phyloP scores from a whole-genome alignment of 139 green algal genomes.

The Chlamydomonas sp. region DNA sequence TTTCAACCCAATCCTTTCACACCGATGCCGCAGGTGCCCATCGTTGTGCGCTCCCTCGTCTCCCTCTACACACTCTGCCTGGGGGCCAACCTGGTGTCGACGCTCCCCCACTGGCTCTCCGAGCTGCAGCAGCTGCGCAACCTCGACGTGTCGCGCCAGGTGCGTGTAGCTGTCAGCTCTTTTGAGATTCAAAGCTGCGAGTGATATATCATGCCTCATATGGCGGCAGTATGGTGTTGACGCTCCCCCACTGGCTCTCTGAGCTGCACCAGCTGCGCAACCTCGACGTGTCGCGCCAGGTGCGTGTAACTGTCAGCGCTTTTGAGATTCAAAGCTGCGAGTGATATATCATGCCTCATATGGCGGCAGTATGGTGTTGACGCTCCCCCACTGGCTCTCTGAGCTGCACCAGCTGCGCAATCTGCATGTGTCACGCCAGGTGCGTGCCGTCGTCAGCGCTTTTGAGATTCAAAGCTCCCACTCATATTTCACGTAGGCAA shows the following conservation, averaged over 20 bases:
- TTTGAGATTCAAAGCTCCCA: no score
- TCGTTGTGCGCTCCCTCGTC: constrained; percentile 2
- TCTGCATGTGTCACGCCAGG: constrained; percentile 3
- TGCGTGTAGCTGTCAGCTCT: no score
- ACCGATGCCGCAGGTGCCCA: constrained; percentile 2
- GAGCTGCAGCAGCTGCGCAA: constrained; percentile 1
- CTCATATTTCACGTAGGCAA: no score
- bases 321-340: no score
- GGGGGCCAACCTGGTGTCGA: not conserved
- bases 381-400: not conserved
- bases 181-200: no score
- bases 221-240: not conserved
- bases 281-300: constrained; percentile 3
- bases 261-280: not conserved
- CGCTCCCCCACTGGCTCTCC: not conserved
- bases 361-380: not conserved
- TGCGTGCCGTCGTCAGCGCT: no score
- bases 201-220: no score
- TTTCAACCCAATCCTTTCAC: no score
- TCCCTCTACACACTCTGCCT: constrained; percentile 6
- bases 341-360: no score
- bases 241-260: not conserved
- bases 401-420: not conserved
- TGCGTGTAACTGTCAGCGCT: no score
- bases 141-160: constrained; percentile 3